Conservation (phyloP, 176 grass and related monocot genomes). For the Puccinellia tenuiflora region DNA sequence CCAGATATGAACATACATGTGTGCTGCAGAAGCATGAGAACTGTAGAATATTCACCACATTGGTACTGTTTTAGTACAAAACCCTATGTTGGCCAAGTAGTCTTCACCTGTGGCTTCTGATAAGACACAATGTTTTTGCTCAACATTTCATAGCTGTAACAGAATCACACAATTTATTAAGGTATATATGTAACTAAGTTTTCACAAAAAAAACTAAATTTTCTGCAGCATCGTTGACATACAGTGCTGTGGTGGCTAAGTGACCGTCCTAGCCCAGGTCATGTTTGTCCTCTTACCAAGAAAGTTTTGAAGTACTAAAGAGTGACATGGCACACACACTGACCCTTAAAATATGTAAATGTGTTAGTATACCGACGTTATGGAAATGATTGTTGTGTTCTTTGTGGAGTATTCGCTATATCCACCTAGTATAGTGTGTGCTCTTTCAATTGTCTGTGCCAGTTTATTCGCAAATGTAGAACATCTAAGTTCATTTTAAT, state of each 20-base stretch:
- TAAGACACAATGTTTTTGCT: not conserved
- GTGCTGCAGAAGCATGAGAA: not conserved
- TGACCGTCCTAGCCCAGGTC: not conserved
- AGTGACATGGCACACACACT: not conserved
- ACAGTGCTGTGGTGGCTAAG: not conserved
- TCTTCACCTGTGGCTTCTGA: not conserved
- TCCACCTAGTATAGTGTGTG: not conserved
- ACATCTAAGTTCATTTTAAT: conserved; percentile 4
- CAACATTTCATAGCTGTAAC: not conserved
- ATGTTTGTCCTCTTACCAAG: not conserved
- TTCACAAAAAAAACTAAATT: too few species aligned
- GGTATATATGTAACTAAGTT: not conserved
- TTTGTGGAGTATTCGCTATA: not conserved
- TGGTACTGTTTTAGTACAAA: not conserved
- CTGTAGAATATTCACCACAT: not conserved
- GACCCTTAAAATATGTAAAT: not conserved
- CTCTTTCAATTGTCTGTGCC: not conserved
- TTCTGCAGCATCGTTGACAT: not conserved
- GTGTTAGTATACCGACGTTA: not conserved
- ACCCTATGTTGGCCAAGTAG: not conserved
- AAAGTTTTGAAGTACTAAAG: not conserved
- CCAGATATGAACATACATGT: not conserved
- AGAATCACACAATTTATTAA: not conserved
- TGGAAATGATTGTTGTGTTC: not conserved
- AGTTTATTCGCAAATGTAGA: conserved; percentile 1